Percentiles rank a stretch among this genome's conserved stretches.
Conservation (phyloP, 306 rosid genomes). For the Vigna radiata region DNA sequence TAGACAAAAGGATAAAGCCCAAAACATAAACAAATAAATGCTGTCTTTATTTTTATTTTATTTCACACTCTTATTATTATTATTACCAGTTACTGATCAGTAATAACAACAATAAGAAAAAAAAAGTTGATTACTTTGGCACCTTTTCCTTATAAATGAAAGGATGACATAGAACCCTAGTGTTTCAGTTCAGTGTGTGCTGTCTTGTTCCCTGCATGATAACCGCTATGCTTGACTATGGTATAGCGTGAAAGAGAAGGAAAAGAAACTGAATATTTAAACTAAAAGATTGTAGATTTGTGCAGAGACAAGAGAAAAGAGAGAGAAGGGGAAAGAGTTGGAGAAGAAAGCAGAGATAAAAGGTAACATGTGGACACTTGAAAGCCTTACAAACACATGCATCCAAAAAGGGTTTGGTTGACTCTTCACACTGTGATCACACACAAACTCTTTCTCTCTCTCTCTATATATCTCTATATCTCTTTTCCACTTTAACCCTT, state of each 20-base stretch:
- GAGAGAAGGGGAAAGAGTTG: background rate
- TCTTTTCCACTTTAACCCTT: conserved; percentile 40
- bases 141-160: background rate
- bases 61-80: conserved; percentile 11
- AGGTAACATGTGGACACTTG: conserved; percentile 75
- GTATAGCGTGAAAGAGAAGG: conserved; percentile 10
- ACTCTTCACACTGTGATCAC: conserved; percentile 53
- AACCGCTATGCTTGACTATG: conserved; percentile 38
- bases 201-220: conserved; percentile 64
- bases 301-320: conserved; percentile 27
- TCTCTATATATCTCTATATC: background rate
- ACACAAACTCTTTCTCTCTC: background rate
- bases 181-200: conserved; percentile 32
- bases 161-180: conserved; percentile 62
- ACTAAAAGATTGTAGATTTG: conserved; percentile 39
- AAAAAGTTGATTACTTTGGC: background rate
- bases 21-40: conserved; percentile 11
- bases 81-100: background rate
- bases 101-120: background rate
- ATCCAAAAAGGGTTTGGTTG: conserved; percentile 86
- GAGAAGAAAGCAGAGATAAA: conserved; percentile 51
- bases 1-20: conserved; percentile 55
- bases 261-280: background rate
- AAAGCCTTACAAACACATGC: conserved; percentile 83
- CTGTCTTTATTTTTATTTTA: conserved; percentile 1